Evolutionary conservation across 1,284 basidiomycete genomes (phyloP), one percentile per base, ranked within the genome.

Genomic region (Ustilago hordei): DNA sequence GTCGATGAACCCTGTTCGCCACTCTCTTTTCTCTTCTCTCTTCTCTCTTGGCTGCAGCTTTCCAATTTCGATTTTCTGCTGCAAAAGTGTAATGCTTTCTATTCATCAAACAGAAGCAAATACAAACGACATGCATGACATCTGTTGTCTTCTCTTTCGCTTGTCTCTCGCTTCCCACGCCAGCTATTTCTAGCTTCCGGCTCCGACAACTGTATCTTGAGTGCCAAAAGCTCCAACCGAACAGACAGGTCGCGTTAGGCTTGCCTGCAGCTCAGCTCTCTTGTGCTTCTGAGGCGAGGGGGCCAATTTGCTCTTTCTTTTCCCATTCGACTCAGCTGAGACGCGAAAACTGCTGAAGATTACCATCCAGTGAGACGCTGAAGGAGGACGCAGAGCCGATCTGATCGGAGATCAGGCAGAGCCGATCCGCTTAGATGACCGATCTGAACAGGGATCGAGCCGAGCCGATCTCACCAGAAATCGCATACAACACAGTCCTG

Each of bases 51-150:
- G 52, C 52, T 19, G 34, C 17, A 32, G 52, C 23, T 34, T 11
- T 6, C 5, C 13, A 54, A 2, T 54, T 53, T 36, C 32, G 31
- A 34, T 36, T 54, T 54, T 36, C 15, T 13, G 17, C 12, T 54
- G 34, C 8, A 36, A 17, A 17, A 8, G 17, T 50, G 48, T 31
- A 50, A 32, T 50, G 48, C 8, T 19, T 32, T 50, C 11, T 31
- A 50, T 50, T 32, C 28, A 32, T 50, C 15, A 1, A 13, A 50
- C 1, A 50, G 48, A 32, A 54, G 35, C 52, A 15, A 54, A 35
- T 54, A 54, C 32, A 54, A 35, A n/a, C 32, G 5, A 19, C 52
- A 13, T 54, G 52, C 52, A 54, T 54, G 52, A 54, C 52, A 54
- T 50, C 13, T 50, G 28, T 28, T 31, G 48, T 31, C 31, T 50